Base-by-base conservation (phyloP, 371 early-diverging fungal species). In the Mucor mucedo region DNA sequence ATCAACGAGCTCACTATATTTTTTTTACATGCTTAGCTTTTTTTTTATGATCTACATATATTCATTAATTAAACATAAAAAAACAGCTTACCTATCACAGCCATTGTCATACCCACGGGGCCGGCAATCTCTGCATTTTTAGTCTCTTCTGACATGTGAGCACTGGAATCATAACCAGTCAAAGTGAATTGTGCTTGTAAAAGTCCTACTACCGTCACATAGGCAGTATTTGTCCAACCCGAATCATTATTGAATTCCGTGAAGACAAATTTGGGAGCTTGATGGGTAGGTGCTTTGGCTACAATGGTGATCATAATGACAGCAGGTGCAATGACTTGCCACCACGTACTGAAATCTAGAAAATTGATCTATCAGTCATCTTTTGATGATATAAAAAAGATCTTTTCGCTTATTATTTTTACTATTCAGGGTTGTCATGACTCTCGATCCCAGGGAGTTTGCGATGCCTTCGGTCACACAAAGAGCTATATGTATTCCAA, bases 91-190 rank as follows among this genome's bases (percentile, higher is more conserved):
- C 70, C 70, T 28, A 65, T 21, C 28, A 68, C 64, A 56, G 72
- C 72, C 42, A 50, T 60, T 55, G 41, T 39, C 67, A 66, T 66
- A 32, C 67, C 67, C 41, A 79, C 70, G 6, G 87, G 86, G 0
- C 84, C 87, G 45, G 80, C 75, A 58, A 88, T 74, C 60, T 82
- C 81, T 6, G 87, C 85, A 52, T 83, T 79, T 62, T 79, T 73
- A 11, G 89, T 89, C 71, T 89, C 91, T 67, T 91, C 91, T 8
- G 87, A 78, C 79, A 91, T 83, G 66, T 91, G 89, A 38, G 88
- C 89, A 27, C 84, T 80, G 1, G 87, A 79, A 65, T 90, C 91
- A 71, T 86, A 90, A 16, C 89, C 76, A 2, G 78, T 78, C 33
- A 78, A 45, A 2, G 78, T 78, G 47, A 75, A 78, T 39, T 78